Evolutionary conservation across 2,329 filamentous ascomycete genomes (phyloP), one percentile per base, ranked within the genome.

Genomic region (Didymella pinodella): DNA sequence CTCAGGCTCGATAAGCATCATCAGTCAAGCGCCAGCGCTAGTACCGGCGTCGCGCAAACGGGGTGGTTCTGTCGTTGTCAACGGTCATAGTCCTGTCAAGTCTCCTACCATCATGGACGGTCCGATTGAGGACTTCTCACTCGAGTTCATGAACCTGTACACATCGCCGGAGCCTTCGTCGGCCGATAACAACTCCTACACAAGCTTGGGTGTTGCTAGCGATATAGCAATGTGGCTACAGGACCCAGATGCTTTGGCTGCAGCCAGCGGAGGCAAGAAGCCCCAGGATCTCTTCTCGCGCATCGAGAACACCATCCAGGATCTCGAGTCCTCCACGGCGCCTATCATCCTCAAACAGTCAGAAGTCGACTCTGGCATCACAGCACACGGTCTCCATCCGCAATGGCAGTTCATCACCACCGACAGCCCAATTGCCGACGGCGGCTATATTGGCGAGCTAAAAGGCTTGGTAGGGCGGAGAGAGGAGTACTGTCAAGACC

Each of bases 171-270:
- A 83, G 40, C 80, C 78, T 52, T 67, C 66, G 81, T 64, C 86
- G 81, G 76, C 87, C 8, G 83, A 89, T 54, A 90, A 88, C 61
- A 97, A 97, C 73, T 87, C 90, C 0, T 93, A 92, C 72, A 88
- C 87, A 43, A 92, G 87, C 66, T 84, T 97, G 11, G 84, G 83
- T 34, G 88, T 96, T 34, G 89, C 91, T 4, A 90, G 90, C 59
- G 85, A 88, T 16, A 84, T 96, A 58, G 89, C 90, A 0, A 82
- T 84, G 3, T 98, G 94, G 93, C 83, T 96, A 26, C 87, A 86
- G 57, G 90, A 96, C 61, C 85, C 87, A 1, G 86, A 88, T 12
- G 87, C 86, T 11, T 83, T 96, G 65, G 84, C 85, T 50, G 79
- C 83, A 57, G 90, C 91, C 62, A 86, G 89, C 0, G 89, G 89